Evolutionary conservation across 805 yeast genomes (phyloP), one percentile per base, ranked within the genome.

Genomic region (Metahyphopichia silvanorum): DNA sequence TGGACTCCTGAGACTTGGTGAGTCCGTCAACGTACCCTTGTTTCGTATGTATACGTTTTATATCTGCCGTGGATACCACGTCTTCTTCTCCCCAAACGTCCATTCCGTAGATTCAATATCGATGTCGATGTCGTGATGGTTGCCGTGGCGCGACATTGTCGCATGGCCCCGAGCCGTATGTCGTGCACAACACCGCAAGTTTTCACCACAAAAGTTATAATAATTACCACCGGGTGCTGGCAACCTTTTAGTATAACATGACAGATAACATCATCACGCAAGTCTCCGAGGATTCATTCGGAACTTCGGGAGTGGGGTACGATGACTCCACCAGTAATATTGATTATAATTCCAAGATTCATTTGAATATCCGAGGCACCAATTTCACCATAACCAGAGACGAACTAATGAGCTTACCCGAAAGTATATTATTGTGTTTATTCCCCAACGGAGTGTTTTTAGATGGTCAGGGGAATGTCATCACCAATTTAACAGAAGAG

Each of bases 401-500:
- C 47, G 96, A 87, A 54, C 71, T 93, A 44, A 82, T 89, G 86
- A 79, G 87, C 32, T 66, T 93, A 20, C 98, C 98, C 1, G 98
- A 93, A 54, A 79, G 89, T 39, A 77, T 93, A 16, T 64, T 93
- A 37, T 73, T 89, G 34, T 86, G 96, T 47, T 63, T 93, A 15
- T 86, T 87, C 51, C 96, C 96, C 11, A 86, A 85, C 44, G 96
- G 97, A 25, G 94, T 87, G 3, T 84, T 87, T 53, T 71, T 85
- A 35, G 93, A 86, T 56, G 70, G 71, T 37, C 62, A 76, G 32
- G 95, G 95, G 2, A 81, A 81, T 43, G 83, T 85, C 6, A 84
- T 87, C 36, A 73, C 86, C 21, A 85, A 83, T 45, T 60, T 86
- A 47, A 79, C 94, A 0, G 93, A 86, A 43, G 78, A 81, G 5